Base-by-base conservation (phyloP, 306 rosid species). In the Rosa lucieae region DNA sequence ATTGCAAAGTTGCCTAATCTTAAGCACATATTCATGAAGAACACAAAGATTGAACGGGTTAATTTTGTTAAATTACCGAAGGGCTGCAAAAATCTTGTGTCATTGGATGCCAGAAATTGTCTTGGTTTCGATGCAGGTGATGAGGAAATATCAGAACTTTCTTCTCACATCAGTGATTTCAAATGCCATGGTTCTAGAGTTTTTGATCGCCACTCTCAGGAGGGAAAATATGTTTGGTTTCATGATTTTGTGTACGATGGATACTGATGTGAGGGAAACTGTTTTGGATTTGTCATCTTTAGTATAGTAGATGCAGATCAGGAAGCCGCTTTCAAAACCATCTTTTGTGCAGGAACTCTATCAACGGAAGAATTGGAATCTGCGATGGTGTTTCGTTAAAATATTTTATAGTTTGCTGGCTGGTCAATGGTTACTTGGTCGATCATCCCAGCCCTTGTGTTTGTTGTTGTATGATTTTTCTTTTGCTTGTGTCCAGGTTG, bases 101-200 rank as follows among this genome's bases (percentile, higher is more conserved):
- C 67, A 62, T 62, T 62, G 18, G 67, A 62, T 62, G 67, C 67
- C 18, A 26, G 67, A 26, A 2, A 8, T 4, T 62, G 67, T 62
- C 42, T 62, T 29, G 67, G 67, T 62, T 62, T 62, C 18, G 8
- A 62, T 62, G 67, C 39, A 26, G 67, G 17, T 62, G 67, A 62
- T 12, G 9, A 10, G 11, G 67, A 70, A 13, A 70, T 70, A 23
- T 13, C 42, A 71, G 48, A 26, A 17, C 75, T 47, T 47, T 59
- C 75, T 71, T 47, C 75, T 47, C 75, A 26, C 8, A 47, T 71
- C 37, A 26, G 21, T 71, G 37, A 23, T 26, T 71, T 71, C 59
- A 71, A 51, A 26, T 47, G 40, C 35, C 2, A 70, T 2, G 58
- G 58, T 21, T 46, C 58, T 13, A 26, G 6, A 43, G 39, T 62